phyloP scores from a whole-genome alignment of 2,329 filamentous ascomycete genomes.

The Fusarium domesticum region DNA sequence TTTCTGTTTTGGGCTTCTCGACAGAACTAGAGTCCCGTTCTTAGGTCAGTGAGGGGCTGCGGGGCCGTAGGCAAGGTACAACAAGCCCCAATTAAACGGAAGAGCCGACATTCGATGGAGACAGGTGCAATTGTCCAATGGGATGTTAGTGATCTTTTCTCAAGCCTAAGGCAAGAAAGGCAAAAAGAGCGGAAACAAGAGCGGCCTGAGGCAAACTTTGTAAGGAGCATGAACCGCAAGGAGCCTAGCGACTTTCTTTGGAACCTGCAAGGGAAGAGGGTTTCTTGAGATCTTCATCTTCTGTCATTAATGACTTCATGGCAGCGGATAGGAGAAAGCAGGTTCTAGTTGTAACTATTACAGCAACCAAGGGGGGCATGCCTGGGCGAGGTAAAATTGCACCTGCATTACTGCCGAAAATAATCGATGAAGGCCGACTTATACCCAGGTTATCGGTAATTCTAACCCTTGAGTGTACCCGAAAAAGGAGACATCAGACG shows the following conservation, averaged over 20 bases:
- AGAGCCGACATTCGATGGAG: neutral
- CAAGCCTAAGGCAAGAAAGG: conserved; percentile 14
- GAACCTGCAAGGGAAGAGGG: conserved; percentile 20
- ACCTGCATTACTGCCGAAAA: neutral
- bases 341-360: no score
- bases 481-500: conserved; percentile 13
- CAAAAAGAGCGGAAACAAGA: neutral
- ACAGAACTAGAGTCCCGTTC: neutral
- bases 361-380: neutral
- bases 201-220: neutral
- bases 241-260: conserved; percentile 9
- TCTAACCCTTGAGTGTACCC: neutral
- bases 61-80: conserved; percentile 19
- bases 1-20: neutral
- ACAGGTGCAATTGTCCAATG: conserved; percentile 13
- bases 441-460: neutral
- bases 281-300: conserved; percentile 12
- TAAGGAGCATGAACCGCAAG: conserved; percentile 6
- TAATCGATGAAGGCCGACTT: neutral
- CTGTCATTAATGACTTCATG: conserved; percentile 16
- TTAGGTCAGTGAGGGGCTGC: conserved; percentile 1
- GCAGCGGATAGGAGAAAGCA: neutral
- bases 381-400: neutral
- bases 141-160: conserved; percentile 5
- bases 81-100: conserved; percentile 9